Conservation (phyloP, 805 yeast species). For the Ascoidea tarda region DNA sequence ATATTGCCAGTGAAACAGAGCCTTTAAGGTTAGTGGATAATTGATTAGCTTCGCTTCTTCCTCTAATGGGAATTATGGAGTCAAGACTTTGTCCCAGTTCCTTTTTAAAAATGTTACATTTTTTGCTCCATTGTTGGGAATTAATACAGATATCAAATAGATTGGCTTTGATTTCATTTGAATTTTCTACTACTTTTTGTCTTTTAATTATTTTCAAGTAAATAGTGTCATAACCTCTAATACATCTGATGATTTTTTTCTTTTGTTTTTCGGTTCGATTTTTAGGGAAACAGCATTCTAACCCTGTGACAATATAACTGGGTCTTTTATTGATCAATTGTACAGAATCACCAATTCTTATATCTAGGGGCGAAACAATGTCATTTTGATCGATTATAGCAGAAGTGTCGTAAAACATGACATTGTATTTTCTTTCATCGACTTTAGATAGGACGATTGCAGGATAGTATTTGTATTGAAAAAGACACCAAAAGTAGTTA, state of each 20-base stretch:
- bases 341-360: conserved; percentile 43
- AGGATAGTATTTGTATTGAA: conserved; percentile 34
- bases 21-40: no score
- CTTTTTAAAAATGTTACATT: conserved; percentile 14
- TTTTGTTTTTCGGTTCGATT: conserved; percentile 9
- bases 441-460: conserved; percentile 23
- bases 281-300: conserved; percentile 16
- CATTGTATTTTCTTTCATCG: conserved; percentile 18
- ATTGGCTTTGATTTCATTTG: conserved; percentile 14
- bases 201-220: conserved; percentile 18
- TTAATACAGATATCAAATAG: conserved; percentile 25
- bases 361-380: conserved; percentile 30
- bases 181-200: conserved; percentile 8
- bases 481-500: conserved; percentile 31
- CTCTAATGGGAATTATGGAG: no score
- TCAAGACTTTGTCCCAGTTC: conserved; percentile 9
- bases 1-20: no score
- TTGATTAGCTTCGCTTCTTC: no score
- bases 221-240: conserved; percentile 47
- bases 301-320: conserved; percentile 31
- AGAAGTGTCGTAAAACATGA: conserved; percentile 26
- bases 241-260: conserved; percentile 28
- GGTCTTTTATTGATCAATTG: conserved; percentile 18
- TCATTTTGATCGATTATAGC: conserved; percentile 21
- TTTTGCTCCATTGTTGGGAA: conserved; percentile 23